Base-by-base conservation (phyloP, 345 rosid species). In the Acer yangbiense region DNA sequence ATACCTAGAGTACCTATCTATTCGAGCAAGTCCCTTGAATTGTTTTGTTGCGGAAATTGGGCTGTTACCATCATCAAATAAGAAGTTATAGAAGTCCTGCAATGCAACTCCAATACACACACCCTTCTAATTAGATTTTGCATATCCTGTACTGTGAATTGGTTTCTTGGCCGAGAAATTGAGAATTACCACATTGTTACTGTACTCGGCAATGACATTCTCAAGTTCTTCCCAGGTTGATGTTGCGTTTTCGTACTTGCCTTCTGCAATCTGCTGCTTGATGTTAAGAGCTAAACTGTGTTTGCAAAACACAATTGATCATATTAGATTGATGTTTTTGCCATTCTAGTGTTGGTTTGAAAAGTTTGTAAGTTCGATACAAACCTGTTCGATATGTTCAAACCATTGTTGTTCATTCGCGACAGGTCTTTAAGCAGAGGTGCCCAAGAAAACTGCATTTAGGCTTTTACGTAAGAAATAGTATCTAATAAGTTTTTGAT, bases 351-450 rank as follows among this genome's bases (percentile, higher is more conserved):
- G n/a, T 9, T 54, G 18, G 58, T 16, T 54, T 54, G 18, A 17
- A 50, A 54, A 54, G 18, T 52, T 52, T 54, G n/a, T 7, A 54
- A 16, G 2, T 14, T 54, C 8, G 7, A 54, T 6, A 54, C 58
- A 16, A 54, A 54, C 58, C 88, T 85, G 71, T 80, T 80, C 10
- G 87, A 81, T 25, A 65, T 73, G 46, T 74, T 81, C 50, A 85
- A 74, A 0, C 85, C 87, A 4, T 17, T 55, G 63, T 68, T 63
- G 54, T 69, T 76, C 50, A 88, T 76, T 54, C 87, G 78, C 1
- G 87, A 88, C n/a, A 80, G 48, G 72, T 85, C 88, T 63, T 81
- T 85, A 16, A 88, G 85, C 35, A 85, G 81, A 57, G 90, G 88
- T 44, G 83, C 88, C 87, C 86, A 82, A 23, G 90, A 74, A n/a